A percentile compares a stretch with the other conserved stretches of the same genome.
Evolutionary conservation across 1,284 basidiomycete genomes (phyloP).

Genomic region (Porogramme epimiltina): DNA sequence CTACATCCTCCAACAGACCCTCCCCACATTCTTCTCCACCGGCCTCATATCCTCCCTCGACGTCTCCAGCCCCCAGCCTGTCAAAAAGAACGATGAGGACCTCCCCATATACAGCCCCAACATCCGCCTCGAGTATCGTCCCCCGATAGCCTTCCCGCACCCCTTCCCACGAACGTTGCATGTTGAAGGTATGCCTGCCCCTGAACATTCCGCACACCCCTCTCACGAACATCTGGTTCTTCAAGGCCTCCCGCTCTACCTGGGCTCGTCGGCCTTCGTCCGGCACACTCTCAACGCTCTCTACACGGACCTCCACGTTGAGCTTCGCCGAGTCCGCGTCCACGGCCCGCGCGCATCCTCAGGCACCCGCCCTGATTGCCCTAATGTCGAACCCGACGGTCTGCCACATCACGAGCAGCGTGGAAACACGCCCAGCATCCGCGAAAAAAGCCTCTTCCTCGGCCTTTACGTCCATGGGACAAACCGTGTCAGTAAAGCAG

Average conservation of each 20-base stretch:
- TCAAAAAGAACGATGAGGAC: constrained; percentile 15
- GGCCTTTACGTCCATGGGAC: constrained; percentile 56
- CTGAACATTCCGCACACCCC: background rate
- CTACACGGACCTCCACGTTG: constrained; percentile 64
- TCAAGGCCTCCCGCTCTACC: constrained; percentile 68
- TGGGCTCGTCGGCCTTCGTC: constrained; percentile 68
- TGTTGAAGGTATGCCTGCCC: constrained; percentile 58
- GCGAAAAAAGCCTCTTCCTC: constrained; percentile 58
- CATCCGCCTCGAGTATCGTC: constrained; percentile 52
- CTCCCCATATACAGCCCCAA: constrained; percentile 35
- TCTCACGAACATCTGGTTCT: background rate
- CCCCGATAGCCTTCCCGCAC: constrained; percentile 61
- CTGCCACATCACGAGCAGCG: constrained; percentile 13
- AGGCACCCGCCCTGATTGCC: constrained; percentile 4
- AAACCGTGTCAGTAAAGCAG: constrained; percentile 59
- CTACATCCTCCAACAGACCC: constrained; percentile 64
- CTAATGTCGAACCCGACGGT: constrained; percentile 6
- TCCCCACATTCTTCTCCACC: constrained; percentile 70
- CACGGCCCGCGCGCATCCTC: constrained; percentile 23
- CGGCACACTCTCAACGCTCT: constrained; percentile 74
- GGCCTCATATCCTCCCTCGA: constrained; percentile 65
- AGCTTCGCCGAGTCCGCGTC: constrained; percentile 44
- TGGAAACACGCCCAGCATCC: constrained; percentile 16
- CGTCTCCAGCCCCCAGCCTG: constrained; percentile 25
- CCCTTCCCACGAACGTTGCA: constrained; percentile 70